Evolutionary conservation across 805 yeast genomes (phyloP).

Genomic region (Candida vaughaniae): DNA sequence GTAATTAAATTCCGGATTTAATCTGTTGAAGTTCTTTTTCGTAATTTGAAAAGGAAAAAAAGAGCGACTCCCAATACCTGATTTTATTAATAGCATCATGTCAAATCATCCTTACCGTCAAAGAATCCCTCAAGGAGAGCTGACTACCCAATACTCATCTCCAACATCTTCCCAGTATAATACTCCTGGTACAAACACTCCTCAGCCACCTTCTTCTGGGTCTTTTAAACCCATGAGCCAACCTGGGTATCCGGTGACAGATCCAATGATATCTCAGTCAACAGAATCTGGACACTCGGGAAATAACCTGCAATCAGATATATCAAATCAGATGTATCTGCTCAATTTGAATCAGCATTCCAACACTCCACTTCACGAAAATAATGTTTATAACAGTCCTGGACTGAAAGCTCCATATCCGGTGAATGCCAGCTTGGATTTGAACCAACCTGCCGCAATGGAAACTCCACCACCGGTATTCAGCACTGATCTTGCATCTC

Average conservation of each 20-base stretch:
- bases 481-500: slow-evolving; percentile 17
- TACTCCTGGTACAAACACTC: slow-evolving; percentile 6
- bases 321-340: too few relatives aligned
- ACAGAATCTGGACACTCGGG: slow-evolving; percentile 5
- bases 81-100: too few relatives aligned
- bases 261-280: too few relatives aligned
- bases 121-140: slow-evolving; percentile 14
- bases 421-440: background rate
- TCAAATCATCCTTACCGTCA: slow-evolving; percentile 29
- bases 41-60: too few relatives aligned
- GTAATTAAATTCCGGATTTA: too few relatives aligned
- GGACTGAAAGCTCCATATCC: slow-evolving; percentile 8
- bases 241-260: too few relatives aligned
- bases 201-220: slow-evolving; percentile 1
- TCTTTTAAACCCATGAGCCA: too few relatives aligned
- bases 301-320: slow-evolving; percentile 3
- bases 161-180: slow-evolving; percentile 10
- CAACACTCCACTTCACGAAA: slow-evolving; percentile 2
- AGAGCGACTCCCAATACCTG: too few relatives aligned
- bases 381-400: slow-evolving; percentile 2
- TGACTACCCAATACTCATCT: slow-evolving; percentile 3
- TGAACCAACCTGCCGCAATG: slow-evolving; percentile 5
- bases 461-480: slow-evolving; percentile 29
- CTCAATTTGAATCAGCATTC: too few relatives aligned
- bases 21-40: too few relatives aligned